Evolutionary conservation across 1,284 basidiomycete species (phyloP).

Genomic region (Ustilago nuda): DNA sequence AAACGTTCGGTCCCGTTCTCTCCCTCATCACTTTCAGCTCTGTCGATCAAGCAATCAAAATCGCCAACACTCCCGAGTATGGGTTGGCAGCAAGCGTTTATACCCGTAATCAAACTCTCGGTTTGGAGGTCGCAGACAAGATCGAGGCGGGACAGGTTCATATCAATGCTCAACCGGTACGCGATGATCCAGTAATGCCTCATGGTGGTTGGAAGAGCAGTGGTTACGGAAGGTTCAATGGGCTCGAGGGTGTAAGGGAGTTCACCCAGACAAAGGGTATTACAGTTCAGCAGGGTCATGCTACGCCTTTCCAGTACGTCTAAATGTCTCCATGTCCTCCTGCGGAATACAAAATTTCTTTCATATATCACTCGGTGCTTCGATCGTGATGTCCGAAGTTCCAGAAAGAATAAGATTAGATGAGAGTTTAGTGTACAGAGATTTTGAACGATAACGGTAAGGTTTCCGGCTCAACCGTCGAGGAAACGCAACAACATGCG

Average conservation of each 20-base stretch:
- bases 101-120: slow-evolving; percentile 73
- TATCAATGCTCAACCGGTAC: slow-evolving; percentile 58
- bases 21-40: slow-evolving; percentile 80
- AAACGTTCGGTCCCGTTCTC: slow-evolving; percentile 89
- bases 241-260: slow-evolving; percentile 87
- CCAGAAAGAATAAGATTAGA: not conserved
- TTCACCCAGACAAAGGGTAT: slow-evolving; percentile 89
- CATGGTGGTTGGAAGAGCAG: slow-evolving; percentile 80
- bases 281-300: slow-evolving; percentile 70
- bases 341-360: not conserved
- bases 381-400: not conserved
- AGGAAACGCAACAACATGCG: slow-evolving; percentile 36
- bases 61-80: slow-evolving; percentile 74
- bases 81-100: slow-evolving; percentile 74
- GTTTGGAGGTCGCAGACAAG: slow-evolving; percentile 72
- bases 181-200: slow-evolving; percentile 47
- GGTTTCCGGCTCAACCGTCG: not conserved
- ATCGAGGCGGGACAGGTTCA: slow-evolving; percentile 70
- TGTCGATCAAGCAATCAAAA: slow-evolving; percentile 76
- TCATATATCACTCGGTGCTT: not conserved
- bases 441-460: not conserved
- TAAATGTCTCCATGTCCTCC: not conserved
- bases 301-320: slow-evolving; percentile 35
- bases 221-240: slow-evolving; percentile 70
- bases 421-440: not conserved